Percentiles rank a stretch among this genome's conserved stretches.
phyloP scores from a whole-genome alignment of 2,329 filamentous ascomycete genomes.

The Fusarium sp. region DNA sequence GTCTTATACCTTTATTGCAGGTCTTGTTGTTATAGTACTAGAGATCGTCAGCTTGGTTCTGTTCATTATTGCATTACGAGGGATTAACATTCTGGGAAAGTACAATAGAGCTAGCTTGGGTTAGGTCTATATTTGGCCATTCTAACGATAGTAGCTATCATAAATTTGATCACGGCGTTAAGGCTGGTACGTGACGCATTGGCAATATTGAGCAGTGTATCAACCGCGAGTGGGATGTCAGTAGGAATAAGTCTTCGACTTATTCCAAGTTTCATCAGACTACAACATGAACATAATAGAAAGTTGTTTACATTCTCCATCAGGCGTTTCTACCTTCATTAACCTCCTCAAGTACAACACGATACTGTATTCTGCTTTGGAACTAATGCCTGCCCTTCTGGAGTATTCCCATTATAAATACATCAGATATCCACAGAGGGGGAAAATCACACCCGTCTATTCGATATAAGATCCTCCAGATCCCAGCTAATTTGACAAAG shows the following conservation, averaged over 20 bases:
- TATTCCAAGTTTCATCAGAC: fast-evolving
- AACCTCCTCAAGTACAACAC: neutral
- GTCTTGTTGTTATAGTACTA: neutral
- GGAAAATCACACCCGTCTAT: too few species aligned
- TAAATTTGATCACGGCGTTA: fast-evolving
- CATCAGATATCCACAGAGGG: too few species aligned
- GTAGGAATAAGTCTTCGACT: fast-evolving
- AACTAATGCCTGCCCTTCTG: too few species aligned
- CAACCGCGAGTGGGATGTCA: neutral
- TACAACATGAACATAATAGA: neutral
- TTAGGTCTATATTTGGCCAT: neutral
- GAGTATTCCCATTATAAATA: too few species aligned
- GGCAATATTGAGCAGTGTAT: neutral
- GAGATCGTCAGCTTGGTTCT: neutral
- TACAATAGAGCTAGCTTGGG: neutral
- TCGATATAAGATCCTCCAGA: too few species aligned
- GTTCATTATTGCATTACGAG: neutral
- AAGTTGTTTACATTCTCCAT: neutral
- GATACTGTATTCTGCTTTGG: neutral
- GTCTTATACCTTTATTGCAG: neutral
- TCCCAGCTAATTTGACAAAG: too few species aligned
- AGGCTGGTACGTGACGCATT: neutral
- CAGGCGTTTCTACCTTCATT: neutral
- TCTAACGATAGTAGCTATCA: fast-evolving
- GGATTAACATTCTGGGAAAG: neutral